phyloP scores from a whole-genome alignment of 352 stramenopile species.

The Phytophthora fragariae region DNA sequence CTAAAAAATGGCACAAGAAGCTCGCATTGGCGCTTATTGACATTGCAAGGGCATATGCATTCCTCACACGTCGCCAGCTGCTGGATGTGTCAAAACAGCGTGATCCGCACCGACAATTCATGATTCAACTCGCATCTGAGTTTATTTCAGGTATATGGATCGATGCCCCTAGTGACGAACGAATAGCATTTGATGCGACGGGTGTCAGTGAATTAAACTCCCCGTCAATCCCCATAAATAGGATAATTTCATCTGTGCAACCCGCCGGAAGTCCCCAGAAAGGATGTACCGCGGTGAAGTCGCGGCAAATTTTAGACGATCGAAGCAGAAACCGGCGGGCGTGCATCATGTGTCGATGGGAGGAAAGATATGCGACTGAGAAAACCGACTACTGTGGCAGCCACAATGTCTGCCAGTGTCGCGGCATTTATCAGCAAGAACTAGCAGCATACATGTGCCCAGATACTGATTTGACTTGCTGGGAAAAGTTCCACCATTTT shows the following conservation, averaged over 20 bases:
- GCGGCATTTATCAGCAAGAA: not conserved
- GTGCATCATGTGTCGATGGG: conserved; percentile 8
- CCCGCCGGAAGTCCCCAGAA: not conserved
- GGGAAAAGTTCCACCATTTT: not conserved
- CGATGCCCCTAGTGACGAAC: not conserved
- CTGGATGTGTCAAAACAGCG: not conserved
- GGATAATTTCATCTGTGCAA: not conserved
- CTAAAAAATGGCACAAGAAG: conserved; percentile 46
- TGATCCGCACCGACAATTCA: not conserved
- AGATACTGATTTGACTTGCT: not conserved
- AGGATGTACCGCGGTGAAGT: not conserved
- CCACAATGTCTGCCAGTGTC: not conserved
- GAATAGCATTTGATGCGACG: not conserved
- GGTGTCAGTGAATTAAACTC: not conserved
- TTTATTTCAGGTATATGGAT: not conserved
- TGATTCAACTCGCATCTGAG: not conserved
- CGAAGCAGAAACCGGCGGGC: not conserved
- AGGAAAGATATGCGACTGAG: not conserved
- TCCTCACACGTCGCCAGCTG: not conserved
- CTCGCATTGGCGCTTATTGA: conserved; percentile 16
- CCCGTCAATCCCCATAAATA: not conserved
- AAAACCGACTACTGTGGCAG: not conserved
- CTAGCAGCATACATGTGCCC: not conserved
- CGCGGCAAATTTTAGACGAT: not conserved
- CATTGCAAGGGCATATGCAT: not conserved